phyloP scores from a whole-genome alignment of 257 asterid species.

The Nemophila menziesii region DNA sequence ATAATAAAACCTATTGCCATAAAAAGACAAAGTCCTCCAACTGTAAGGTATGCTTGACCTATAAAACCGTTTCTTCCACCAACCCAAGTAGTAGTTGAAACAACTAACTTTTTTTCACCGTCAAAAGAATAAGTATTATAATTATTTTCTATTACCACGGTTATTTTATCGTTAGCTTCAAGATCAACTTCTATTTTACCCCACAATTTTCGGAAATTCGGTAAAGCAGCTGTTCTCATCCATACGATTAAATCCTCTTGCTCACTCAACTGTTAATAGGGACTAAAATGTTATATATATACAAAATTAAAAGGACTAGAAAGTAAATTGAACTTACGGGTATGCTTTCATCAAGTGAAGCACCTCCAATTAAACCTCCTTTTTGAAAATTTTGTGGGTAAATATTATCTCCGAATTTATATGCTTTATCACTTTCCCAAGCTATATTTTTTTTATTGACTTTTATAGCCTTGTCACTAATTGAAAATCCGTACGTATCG shows the following conservation, averaged over 20 bases:
- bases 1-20: constrained; percentile 46
- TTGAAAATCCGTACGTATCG: constrained; percentile 46
- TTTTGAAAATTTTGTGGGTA: constrained; percentile 72
- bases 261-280: constrained; percentile 48
- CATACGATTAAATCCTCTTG: constrained; percentile 93
- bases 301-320: background rate
- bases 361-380: constrained; percentile 59
- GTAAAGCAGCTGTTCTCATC: constrained; percentile 88
- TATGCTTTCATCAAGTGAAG: constrained; percentile 34
- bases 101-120: constrained; percentile 61
- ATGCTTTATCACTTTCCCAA: constrained; percentile 54
- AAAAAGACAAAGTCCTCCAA: constrained; percentile 61
- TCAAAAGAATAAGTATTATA: constrained; percentile 71
- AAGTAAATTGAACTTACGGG: constrained; percentile 53
- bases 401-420: constrained; percentile 51
- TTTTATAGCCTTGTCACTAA: constrained; percentile 16
- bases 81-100: constrained; percentile 87
- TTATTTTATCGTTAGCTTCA: constrained; percentile 51
- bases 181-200: constrained; percentile 75
- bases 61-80: constrained; percentile 81
- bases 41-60: constrained; percentile 48
- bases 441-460: constrained; percentile 59
- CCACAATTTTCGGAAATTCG: constrained; percentile 66
- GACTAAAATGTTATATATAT: background rate
- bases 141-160: constrained; percentile 59